A percentile compares a stretch with the other conserved stretches of the same genome.
These are phyloP conservation scores for Boletus smithii DNA, from an alignment of 1,284 basidiomycete genomes.

Conservation along the genomic window DNA sequence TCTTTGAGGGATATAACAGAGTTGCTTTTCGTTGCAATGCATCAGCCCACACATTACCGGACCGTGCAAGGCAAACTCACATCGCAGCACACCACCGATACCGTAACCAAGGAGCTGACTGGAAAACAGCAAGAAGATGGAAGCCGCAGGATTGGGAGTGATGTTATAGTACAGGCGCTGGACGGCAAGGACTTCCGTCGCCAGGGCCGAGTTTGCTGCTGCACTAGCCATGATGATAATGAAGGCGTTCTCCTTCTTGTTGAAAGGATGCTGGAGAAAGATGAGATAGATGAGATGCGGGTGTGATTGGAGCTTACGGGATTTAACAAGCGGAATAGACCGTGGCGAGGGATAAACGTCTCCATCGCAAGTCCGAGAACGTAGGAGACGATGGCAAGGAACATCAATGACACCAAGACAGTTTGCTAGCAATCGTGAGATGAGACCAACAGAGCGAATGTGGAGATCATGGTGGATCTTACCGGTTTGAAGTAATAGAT, in stretches of 20 bases:
- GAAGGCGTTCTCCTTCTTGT: constrained; percentile 55
- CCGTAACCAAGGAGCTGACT: constrained; percentile 61
- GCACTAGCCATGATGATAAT: constrained; percentile 69
- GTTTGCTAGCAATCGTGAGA: constrained; percentile 37
- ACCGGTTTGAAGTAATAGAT: constrained; percentile 65
- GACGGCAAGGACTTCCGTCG: constrained; percentile 64
- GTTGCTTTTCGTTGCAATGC: constrained; percentile 33
- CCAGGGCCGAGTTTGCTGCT: constrained; percentile 60
- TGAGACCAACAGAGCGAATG: not conserved
- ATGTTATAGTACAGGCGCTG: constrained; percentile 56
- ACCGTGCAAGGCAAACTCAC: constrained; percentile 28
- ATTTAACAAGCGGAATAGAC: constrained; percentile 53
- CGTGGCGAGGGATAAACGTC: constrained; percentile 45
- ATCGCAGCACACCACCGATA: constrained; percentile 58
- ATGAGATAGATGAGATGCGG: constrained; percentile 17
- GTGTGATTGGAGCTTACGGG: constrained; percentile 38
- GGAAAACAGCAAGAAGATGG: constrained; percentile 56
- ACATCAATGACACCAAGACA: constrained; percentile 45
- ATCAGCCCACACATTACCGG: constrained; percentile 1
- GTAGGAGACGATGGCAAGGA: constrained; percentile 49
- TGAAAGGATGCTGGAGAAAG: constrained; percentile 37
- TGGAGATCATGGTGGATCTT: not conserved
- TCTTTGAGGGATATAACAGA: constrained; percentile 64
- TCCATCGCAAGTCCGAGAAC: constrained; percentile 42
- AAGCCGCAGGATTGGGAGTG: constrained; percentile 48